Percentiles rank a stretch among this genome's conserved stretches.
phyloP scores from a whole-genome alignment of 306 rosid species.

The Cucurbita ficifolia region DNA sequence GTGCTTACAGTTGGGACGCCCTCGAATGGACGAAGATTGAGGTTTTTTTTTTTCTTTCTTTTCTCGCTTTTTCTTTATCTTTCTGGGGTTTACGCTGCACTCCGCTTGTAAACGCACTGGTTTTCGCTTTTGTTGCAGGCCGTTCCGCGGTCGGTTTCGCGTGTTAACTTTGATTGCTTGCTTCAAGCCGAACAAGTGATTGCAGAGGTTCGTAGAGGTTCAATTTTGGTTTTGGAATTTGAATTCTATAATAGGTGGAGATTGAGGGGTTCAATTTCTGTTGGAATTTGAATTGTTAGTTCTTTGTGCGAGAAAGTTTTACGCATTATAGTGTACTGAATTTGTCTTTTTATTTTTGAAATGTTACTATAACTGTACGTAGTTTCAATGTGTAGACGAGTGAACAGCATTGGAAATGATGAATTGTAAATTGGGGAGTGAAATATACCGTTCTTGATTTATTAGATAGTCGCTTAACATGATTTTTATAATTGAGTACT shows the following conservation, averaged over 20 bases:
- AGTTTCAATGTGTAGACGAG: not conserved
- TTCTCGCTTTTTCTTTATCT: not conserved
- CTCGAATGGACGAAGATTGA: conserved; percentile 83
- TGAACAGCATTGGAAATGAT: not conserved
- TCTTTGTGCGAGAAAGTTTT: not conserved
- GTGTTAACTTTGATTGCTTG: conserved; percentile 49
- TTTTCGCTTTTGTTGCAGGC: conserved; percentile 32
- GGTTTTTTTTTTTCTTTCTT: conserved; percentile 21
- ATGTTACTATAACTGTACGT: not conserved
- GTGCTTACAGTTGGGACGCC: conserved; percentile 71
- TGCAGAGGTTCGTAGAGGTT: conserved; percentile 38
- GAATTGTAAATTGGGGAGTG: not conserved
- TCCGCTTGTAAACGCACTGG: not conserved
- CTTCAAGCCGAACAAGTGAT: conserved; percentile 53
- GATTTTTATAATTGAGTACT: not conserved
- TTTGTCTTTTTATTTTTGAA: not conserved
- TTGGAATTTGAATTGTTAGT: not conserved
- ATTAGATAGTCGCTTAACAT: not conserved
- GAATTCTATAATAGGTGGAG: not conserved
- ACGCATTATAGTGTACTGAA: not conserved
- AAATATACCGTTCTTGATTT: not conserved
- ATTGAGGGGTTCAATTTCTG: not conserved
- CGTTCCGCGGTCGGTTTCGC: conserved; percentile 32
- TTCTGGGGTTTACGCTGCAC: not conserved
- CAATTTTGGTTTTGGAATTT: not conserved